Evolutionary conservation across 805 yeast genomes (phyloP).

Genomic region (Pichia pseudocactophila): DNA sequence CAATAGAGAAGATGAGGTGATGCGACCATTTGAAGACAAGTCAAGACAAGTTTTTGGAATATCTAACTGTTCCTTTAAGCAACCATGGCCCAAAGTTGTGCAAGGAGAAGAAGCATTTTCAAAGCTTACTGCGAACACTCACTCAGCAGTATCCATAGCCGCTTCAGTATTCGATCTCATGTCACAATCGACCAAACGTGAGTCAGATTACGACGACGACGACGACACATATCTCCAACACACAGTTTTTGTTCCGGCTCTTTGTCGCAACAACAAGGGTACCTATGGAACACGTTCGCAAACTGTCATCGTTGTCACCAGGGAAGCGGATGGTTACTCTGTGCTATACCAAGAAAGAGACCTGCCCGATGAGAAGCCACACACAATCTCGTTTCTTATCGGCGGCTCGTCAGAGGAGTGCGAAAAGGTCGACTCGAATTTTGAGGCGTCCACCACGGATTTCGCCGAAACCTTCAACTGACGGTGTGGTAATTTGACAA

Average conservation of each 20-base stretch:
- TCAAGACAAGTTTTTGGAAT: slow-evolving; percentile 39
- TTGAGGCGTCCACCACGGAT: background rate
- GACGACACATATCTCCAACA: slow-evolving; percentile 3
- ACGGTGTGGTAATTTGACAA: slow-evolving; percentile 1
- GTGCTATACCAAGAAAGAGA: background rate
- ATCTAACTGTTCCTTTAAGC: slow-evolving; percentile 56
- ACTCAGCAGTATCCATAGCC: background rate
- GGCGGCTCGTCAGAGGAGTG: background rate
- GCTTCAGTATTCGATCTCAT: background rate
- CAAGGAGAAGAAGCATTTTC: slow-evolving; percentile 56
- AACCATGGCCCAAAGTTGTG: slow-evolving; percentile 70
- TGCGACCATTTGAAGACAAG: slow-evolving; percentile 2
- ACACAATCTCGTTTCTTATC: background rate
- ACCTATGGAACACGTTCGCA: slow-evolving; percentile 13
- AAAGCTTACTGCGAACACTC: slow-evolving; percentile 26
- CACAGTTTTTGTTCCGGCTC: slow-evolving; percentile 8
- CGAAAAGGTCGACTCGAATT: too few species aligned
- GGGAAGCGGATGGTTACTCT: background rate
- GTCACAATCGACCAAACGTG: background rate
- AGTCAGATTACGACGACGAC: slow-evolving; percentile 27
- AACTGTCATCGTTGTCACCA: slow-evolving; percentile 8
- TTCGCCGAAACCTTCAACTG: background rate
- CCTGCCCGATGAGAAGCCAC: background rate
- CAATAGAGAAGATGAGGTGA: slow-evolving; percentile 33
- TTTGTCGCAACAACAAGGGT: background rate